Percentiles rank a stretch among this genome's conserved stretches.
These are phyloP conservation scores for Diospyros lotus DNA, from an alignment of 148 eudicot genomes.

Conservation along the genomic window DNA sequence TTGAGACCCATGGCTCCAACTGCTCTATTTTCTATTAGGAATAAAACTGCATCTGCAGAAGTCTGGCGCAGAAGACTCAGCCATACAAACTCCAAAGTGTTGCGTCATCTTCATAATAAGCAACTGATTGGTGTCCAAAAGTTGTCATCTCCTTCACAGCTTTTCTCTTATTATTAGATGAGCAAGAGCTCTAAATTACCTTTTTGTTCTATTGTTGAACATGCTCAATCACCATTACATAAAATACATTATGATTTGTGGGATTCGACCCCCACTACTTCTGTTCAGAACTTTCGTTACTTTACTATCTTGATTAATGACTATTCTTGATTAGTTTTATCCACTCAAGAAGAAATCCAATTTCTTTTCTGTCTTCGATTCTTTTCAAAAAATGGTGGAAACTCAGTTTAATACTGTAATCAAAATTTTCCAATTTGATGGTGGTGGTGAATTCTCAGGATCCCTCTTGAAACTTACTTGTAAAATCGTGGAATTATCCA, in stretches of 20 bases:
- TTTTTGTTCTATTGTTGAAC: background rate
- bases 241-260: background rate
- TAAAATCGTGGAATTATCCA: background rate
- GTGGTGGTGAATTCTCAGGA: background rate
- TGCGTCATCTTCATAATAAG: too few relatives aligned
- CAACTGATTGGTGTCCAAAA: too few relatives aligned
- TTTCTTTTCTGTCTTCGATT: too few relatives aligned
- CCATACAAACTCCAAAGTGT: too few relatives aligned
- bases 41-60: too few relatives aligned
- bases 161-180: too few relatives aligned
- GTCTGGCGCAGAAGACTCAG: too few relatives aligned
- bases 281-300: background rate
- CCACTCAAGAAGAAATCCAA: background rate
- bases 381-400: background rate
- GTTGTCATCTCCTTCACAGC: too few relatives aligned
- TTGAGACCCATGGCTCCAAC: too few relatives aligned
- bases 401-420: background rate
- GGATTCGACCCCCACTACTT: background rate
- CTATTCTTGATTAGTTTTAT: background rate
- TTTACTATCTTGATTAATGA: background rate
- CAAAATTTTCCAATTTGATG: background rate
- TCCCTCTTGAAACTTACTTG: too few relatives aligned
- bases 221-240: background rate
- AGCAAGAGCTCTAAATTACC: background rate
- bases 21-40: too few relatives aligned